Evolutionary conservation across 139 green algal genomes (phyloP), one percentile per base, ranked within the genome.

Genomic region (Haematococcus lacustris): DNA sequence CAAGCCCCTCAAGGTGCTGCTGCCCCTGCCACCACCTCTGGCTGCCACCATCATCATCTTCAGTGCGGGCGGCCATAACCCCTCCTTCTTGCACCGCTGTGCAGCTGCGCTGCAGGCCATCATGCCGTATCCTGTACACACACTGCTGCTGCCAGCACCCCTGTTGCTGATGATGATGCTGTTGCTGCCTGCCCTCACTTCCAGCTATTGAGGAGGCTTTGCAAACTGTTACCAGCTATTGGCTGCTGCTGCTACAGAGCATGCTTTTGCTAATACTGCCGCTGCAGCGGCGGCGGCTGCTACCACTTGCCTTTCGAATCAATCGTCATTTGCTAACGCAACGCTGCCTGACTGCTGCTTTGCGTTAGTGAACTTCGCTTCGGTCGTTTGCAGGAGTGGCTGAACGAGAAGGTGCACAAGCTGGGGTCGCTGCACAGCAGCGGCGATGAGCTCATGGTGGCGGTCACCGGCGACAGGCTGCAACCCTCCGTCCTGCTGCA

Each of bases 361-460:
- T n/a, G n/a, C n/a, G n/a, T n/a, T n/a, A n/a, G n/a, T n/a, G n/a
- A n/a, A n/a, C n/a, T n/a, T n/a, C n/a, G n/a, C n/a, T n/a, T n/a
- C n/a, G n/a, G n/a, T n/a, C n/a, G n/a, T n/a, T 28, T 76, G 61
- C 73, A 87, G 77, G 59, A 68, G 3, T 97, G 91, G 91, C 81
- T 98, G 37, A 90, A 91, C 34, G 71, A 85, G 35, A 89, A 93
- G 21, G 82, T 97, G 21, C 92, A 98, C 81, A 66, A 71, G 51
- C 62, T 90, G 38, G 93, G 93, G 3, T 89, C 70, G 3, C 77
- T 96, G 71, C 77, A 90, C 65, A 38, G 76, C 2, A 87, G 73
- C 37, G 91, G 84, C 43, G 93, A 98, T 73, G 89, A 95, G 68
- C 83, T 97, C 6, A 87, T 96, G 81, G 9, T 28, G 43, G 43